Evolutionary conservation across 768 basidiomycete species (phyloP), one percentile per base, ranked within the genome.

Genomic region (Psilocybe cyanescens): DNA sequence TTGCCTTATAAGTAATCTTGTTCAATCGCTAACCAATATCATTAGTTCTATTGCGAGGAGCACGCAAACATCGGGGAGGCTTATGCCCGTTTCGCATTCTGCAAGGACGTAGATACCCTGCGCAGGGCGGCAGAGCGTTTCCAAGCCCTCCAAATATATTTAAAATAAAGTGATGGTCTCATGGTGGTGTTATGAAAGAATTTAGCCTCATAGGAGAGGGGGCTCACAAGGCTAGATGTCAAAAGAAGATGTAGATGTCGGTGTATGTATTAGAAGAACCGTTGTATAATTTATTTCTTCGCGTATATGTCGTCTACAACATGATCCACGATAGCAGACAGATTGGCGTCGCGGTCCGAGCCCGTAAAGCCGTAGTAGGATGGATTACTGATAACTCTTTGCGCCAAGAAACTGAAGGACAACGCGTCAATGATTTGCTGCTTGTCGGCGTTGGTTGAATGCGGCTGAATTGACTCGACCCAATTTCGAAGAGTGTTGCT

Each of bases 81-180:
- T 50, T 97, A 89, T 70, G 88, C 85, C 19, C 86, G 94, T 58
- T 98, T 99, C 72, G 90, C 95, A 1, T 95, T 97, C 81, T 98
- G 97, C 82, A 99, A 99, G 72, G 97, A 99, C 68, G 64, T 87
- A 17, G 93, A 92, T 45, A 97, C 94, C 0, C 82, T 99, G 14
- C 83, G 79, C 61, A 79, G 77, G 19, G 97, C 97, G n/a, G 89
- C 87, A 24, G 89, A 92, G 69, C 85, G 94, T n/a, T 78, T 99
- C 17, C 82, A 89, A 73, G 79, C 78, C 24, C 77, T 99, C 65
- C 86, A 83, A 69, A 84, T 92, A 58, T 97, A 83, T 75, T 75
- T 83, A 41, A 70, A 74, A 31, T 71, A 65, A 52, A 33, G 37
- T 17, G 17, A 7, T 35, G 24, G 11, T 35, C 11, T 35, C 11